Base-by-base conservation (phyloP, 306 rosid species). In the Chamaecrista fasciculata region DNA sequence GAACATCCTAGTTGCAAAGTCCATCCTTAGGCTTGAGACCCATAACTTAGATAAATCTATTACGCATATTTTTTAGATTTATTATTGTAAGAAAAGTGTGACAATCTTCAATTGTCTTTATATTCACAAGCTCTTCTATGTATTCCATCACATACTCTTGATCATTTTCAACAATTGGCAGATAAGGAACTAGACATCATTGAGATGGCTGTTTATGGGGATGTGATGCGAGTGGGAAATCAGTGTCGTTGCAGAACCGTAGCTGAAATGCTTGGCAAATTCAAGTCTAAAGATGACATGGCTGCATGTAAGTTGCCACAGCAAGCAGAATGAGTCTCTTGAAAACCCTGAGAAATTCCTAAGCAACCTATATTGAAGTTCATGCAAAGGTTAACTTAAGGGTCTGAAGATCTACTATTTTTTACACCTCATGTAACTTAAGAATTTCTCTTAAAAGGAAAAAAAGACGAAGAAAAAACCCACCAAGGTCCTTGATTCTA, bases 191-290 rank as follows among this genome's bases (percentile, higher is more conserved):
- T 94, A 0, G 98, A 91, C 76, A 68, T 94, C 67, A 86, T 94
- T 31, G 98, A 94, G 83, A 94, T 94, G 99, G 99, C 97, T 48
- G 95, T 94, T 44, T 91, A 90, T n/a, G 99, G 99, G 1, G 96
- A 94, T 59, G 99, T 91, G 65, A 44, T 85, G 62, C 80, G 99
- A 43, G 96, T 96, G 36, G 99, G 97, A 76, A 91, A 86, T 68
- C 84, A 91, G 63, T 94, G 99, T 76, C 85, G 96, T 15, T 91
- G 97, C 82, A 83, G 86, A 79, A 90, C 96, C 9, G 79, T 88
- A 49, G 97, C 96, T 11, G 97, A 94, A 78, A 78, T 85, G 89
- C 99, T 94, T 21, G 98, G 99, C 64, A 86, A 82, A 70, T 78
- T 33, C 83, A 90, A 84, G 74, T 47, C 95, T 0, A 88, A 94